Evolutionary conservation across 768 basidiomycete species (phyloP), one percentile per base, ranked within the genome.

Genomic region (Leccinellum luteum): DNA sequence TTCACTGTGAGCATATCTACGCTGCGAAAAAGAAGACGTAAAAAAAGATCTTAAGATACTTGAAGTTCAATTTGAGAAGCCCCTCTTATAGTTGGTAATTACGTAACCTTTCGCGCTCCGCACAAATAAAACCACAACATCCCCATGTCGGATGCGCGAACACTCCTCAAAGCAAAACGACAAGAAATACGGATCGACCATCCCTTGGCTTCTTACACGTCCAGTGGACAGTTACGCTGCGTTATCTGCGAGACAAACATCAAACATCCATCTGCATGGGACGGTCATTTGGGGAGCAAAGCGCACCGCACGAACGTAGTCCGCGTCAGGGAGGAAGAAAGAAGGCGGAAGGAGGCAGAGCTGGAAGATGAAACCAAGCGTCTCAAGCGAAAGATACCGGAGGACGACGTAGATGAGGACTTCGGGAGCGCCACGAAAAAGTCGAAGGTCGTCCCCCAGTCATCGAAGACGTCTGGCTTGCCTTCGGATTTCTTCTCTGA

Each of bases 401-500:
- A 69, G 28, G 67, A 66, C 32, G 64, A 63, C 31, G 55, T 66
- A 32, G 57, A 72, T 51, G 66, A 52, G 14, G 69, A 76, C 47
- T 4, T 31, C 6, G 10, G 19, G 61, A 63, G 64, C 50, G 57
- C 69, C 54, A 47, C 64, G 34, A 75, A 75, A 61, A 74, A 68
- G 61, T 68, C 68, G 38, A 73, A 70, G 47, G 60, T 64, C 41
- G 52, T 60, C 21, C 30, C 64, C 49, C 59, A n/a, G 45, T 48
- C 61, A 14, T 58, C 59, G n/a, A 43, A 19, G 19, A 50, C 56
- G 32, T 56, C 64, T 34, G 51, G 35, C 56, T 81, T 91, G 53
- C 89, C 90, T 7, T 68, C 74, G 1, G 85, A 88, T 70, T 92
- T 92, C 76, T 92, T 92, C 76, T 90, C 90, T n/a, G 87, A 92